A percentile compares a stretch with the other conserved stretches of the same genome.
Evolutionary conservation across 78 protist genomes (phyloP).

Genomic region (Pelomyxa schiedti): DNA sequence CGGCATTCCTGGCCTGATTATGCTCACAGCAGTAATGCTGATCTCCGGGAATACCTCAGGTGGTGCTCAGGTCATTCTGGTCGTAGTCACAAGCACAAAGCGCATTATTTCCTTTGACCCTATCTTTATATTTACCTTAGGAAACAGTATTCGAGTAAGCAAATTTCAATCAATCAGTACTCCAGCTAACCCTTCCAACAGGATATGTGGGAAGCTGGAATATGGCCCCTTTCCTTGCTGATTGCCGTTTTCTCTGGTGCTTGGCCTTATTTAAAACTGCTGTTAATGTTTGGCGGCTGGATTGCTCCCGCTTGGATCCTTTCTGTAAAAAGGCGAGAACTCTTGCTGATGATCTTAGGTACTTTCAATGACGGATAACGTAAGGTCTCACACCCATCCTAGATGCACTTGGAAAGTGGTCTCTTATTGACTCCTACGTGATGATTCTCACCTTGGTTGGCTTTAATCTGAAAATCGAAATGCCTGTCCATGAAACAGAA

Average conservation of each 20-base stretch:
- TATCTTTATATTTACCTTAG: conserved; percentile 22
- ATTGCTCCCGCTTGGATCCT: neutral
- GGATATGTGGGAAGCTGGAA: conserved; percentile 44
- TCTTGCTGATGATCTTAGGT: neutral
- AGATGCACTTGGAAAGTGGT: conserved; percentile 50
- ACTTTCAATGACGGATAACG: neutral
- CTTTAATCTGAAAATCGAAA: neutral
- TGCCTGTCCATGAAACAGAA: neutral
- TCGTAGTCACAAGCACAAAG: neutral
- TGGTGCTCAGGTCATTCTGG: conserved; percentile 20
- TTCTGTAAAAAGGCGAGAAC: neutral
- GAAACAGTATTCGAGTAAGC: conserved; percentile 8
- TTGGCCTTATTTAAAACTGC: conserved; percentile 53
- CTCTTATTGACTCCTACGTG: conserved; percentile 37
- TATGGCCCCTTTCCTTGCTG: conserved; percentile 23
- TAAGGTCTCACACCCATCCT: too few relatives aligned
- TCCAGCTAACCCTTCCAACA: neutral
- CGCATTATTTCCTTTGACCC: neutral
- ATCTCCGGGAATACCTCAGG: conserved; percentile 5
- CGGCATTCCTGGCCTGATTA: neutral
- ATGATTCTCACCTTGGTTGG: conserved; percentile 21
- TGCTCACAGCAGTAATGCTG: conserved; percentile 9
- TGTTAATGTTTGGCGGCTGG: conserved; percentile 15
- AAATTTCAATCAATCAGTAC: neutral
- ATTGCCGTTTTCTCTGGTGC: conserved; percentile 33